Evolutionary conservation across 345 rosid genomes (phyloP).

Genomic region (Litchi chinensis): DNA sequence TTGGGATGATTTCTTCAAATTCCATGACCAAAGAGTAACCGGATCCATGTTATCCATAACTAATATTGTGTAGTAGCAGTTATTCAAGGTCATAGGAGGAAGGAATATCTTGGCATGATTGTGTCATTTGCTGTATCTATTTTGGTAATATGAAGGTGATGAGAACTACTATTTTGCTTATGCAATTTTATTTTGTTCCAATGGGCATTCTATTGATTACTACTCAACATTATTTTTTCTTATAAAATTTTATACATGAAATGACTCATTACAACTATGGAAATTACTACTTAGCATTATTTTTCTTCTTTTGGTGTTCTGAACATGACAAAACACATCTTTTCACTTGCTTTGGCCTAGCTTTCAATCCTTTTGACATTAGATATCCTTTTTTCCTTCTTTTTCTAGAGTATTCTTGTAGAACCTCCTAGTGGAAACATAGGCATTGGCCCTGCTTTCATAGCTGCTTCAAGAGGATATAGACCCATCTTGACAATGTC

Average conservation of each 20-base stretch:
- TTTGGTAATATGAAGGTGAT: too few relatives aligned
- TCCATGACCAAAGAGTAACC: background rate
- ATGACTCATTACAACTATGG: background rate
- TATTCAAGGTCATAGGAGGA: too few relatives aligned
- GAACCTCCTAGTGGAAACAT: slow-evolving; percentile 96
- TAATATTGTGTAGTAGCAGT: too few relatives aligned
- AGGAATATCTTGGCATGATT: too few relatives aligned
- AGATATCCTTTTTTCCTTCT: slow-evolving; percentile 10
- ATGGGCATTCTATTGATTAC: too few relatives aligned
- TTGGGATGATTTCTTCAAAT: background rate
- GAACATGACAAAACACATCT: background rate
- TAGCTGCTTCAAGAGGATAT: slow-evolving; percentile 85
- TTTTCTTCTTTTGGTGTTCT: background rate
- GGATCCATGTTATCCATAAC: background rate
- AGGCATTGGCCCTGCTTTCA: slow-evolving; percentile 84
- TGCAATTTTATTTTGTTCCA: too few relatives aligned
- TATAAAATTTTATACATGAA: background rate
- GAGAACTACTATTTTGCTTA: too few relatives aligned
- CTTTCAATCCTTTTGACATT: slow-evolving; percentile 10
- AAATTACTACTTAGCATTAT: background rate
- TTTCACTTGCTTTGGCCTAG: background rate
- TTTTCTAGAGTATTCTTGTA: slow-evolving; percentile 63
- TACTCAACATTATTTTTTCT: too few relatives aligned
- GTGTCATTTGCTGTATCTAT: too few relatives aligned
- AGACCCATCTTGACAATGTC: slow-evolving; percentile 80